A percentile compares a stretch with the other conserved stretches of the same genome.
These are phyloP conservation scores for Hygrophorus russula DNA, from an alignment of 768 basidiomycete genomes.

Conservation along the genomic window DNA sequence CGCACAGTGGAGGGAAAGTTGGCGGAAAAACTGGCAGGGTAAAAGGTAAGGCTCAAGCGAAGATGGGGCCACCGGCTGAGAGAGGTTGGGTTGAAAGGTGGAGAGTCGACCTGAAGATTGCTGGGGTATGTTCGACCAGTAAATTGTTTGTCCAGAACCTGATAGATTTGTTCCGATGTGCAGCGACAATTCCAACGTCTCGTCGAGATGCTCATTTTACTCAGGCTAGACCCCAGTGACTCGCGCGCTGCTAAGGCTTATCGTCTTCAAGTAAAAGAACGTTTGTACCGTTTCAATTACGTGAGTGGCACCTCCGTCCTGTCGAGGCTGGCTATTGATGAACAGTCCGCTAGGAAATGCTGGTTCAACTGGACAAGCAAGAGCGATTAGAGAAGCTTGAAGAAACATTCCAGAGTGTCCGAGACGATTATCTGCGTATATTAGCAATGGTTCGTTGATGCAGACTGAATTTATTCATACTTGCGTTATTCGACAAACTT, in stretches of 20 bases:
- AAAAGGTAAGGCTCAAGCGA: conserved; percentile 27
- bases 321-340: background rate
- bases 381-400: conserved; percentile 85
- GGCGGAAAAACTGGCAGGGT: conserved; percentile 33
- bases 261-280: conserved; percentile 88
- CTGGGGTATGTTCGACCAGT: conserved; percentile 43
- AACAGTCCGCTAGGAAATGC: conserved; percentile 49
- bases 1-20: conserved; percentile 41
- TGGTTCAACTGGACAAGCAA: conserved; percentile 77
- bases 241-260: conserved; percentile 47
- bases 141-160: background rate
- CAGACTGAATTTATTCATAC: background rate
- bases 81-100: conserved; percentile 70
- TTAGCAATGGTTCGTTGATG: conserved; percentile 37
- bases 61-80: conserved; percentile 69
- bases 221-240: conserved; percentile 56
- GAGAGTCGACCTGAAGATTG: conserved; percentile 80
- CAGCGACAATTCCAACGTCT: conserved; percentile 92
- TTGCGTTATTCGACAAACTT: background rate
- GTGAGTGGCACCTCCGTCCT: conserved; percentile 29
- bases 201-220: conserved; percentile 80
- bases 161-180: conserved; percentile 3
- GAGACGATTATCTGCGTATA: conserved; percentile 78
- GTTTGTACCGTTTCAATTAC: conserved; percentile 91
- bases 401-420: conserved; percentile 84